A percentile compares a stretch with the other conserved stretches of the same genome.
Conservation (phyloP, 2,329 filamentous ascomycete genomes). For the Botrytis tulipae region DNA sequence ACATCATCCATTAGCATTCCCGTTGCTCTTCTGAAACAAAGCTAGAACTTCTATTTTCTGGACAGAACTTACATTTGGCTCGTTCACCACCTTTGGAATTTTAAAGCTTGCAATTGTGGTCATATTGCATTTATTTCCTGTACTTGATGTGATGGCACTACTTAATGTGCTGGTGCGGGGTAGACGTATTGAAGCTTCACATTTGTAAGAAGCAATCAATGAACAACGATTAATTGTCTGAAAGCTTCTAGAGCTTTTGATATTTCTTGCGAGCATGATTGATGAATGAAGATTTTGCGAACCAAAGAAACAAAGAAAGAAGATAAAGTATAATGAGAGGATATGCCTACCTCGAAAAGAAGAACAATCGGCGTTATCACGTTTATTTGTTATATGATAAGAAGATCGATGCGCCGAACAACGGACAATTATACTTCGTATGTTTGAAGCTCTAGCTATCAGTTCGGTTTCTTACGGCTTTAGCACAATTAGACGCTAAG, state of each 20-base stretch:
- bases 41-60: neutral
- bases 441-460: neutral
- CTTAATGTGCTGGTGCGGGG: slow-evolving; percentile 28
- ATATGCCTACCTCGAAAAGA: slow-evolving; percentile 12
- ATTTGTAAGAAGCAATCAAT: slow-evolving; percentile 22
- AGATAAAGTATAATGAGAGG: neutral
- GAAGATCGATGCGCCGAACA: neutral
- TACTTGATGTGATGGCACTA: neutral
- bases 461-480: slow-evolving; percentile 7
- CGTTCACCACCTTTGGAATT: slow-evolving; percentile 82
- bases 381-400: neutral
- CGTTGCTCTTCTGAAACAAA: neutral
- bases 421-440: slow-evolving; percentile 9
- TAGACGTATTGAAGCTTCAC: slow-evolving; percentile 26
- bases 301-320: slow-evolving; percentile 14
- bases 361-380: neutral
- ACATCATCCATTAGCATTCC: slow-evolving; percentile 24
- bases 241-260: slow-evolving; percentile 32
- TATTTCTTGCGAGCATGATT: slow-evolving; percentile 20
- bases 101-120: slow-evolving; percentile 72
- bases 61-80: slow-evolving; percentile 76
- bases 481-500: neutral
- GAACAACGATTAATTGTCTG: slow-evolving; percentile 27
- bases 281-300: neutral
- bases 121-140: slow-evolving; percentile 26